Conservation (phyloP, 1,139 yeast species). For the Geotrichum macrosporum region DNA sequence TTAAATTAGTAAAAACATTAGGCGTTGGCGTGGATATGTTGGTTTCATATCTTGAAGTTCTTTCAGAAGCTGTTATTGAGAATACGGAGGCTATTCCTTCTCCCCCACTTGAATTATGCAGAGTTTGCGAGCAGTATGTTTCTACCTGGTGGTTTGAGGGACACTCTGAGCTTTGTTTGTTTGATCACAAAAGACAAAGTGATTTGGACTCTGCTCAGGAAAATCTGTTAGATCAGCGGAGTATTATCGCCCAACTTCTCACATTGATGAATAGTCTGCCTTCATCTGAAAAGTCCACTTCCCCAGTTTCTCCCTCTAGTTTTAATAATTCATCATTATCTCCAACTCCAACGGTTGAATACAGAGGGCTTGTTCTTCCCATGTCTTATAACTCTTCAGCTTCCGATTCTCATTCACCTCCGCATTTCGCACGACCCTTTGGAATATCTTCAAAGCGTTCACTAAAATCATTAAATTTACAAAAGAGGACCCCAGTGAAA, state of each 20-base stretch:
- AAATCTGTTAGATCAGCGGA: constrained; percentile 64
- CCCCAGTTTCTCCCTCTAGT: background rate
- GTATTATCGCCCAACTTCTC: constrained; percentile 42
- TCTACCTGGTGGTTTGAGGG: constrained; percentile 97
- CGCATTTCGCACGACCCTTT: constrained; percentile 23
- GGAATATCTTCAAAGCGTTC: background rate
- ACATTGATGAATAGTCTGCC: constrained; percentile 15
- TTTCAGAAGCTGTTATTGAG: constrained; percentile 59
- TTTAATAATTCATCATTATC: constrained; percentile 1
- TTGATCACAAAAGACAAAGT: constrained; percentile 80
- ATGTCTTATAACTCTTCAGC: constrained; percentile 20
- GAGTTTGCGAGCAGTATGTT: constrained; percentile 86
- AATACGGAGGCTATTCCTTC: constrained; percentile 65
- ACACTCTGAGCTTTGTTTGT: constrained; percentile 82
- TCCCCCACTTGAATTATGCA: constrained; percentile 75
- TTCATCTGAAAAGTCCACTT: background rate
- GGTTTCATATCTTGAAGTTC: constrained; percentile 61
- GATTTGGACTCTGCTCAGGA: constrained; percentile 79
- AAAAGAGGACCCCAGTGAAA: constrained; percentile 48
- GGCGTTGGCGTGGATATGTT: constrained; percentile 90
- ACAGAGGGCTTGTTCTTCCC: constrained; percentile 60
- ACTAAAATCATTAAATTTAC: background rate
- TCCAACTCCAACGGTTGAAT: constrained; percentile 40
- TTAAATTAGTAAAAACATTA: constrained; percentile 59
- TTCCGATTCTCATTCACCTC: constrained; percentile 24